A percentile compares a stretch with the other conserved stretches of the same genome.
Evolutionary conservation across 2,329 filamentous ascomycete species (phyloP).

Genomic region (Sclerotinia glacialis): DNA sequence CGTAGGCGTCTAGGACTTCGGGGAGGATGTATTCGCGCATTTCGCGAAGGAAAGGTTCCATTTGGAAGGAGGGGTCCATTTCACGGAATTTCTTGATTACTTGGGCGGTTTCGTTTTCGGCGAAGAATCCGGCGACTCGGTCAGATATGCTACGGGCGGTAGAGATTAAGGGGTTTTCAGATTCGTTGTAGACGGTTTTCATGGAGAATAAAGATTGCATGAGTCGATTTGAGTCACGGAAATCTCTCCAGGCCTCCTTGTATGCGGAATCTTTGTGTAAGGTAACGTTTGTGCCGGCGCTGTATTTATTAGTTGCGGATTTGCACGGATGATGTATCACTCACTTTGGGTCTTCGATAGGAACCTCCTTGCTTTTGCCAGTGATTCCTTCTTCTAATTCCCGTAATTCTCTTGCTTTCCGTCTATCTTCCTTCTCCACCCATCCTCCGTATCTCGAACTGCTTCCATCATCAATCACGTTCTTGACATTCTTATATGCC

Average conservation of each 20-base stretch:
- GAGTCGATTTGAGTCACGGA: conserved; percentile 83
- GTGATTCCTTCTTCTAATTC: conserved; percentile 56
- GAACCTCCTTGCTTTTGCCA: conserved; percentile 54
- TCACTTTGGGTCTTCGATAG: conserved; percentile 86
- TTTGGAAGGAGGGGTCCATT: conserved; percentile 92
- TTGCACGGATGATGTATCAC: conserved; percentile 40
- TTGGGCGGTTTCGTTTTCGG: conserved; percentile 95
- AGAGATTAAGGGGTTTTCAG: conserved; percentile 90
- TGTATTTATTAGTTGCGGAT: conserved; percentile 44
- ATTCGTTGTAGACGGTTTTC: conserved; percentile 88
- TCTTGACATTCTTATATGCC: conserved; percentile 89
- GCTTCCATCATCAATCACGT: conserved; percentile 95
- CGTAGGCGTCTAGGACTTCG: conserved; percentile 95
- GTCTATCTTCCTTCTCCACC: conserved; percentile 93
- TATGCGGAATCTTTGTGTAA: conserved; percentile 95
- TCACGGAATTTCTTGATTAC: conserved; percentile 97
- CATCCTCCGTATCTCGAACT: conserved; percentile 95
- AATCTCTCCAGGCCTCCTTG: conserved; percentile 98
- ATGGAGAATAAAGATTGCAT: conserved; percentile 86
- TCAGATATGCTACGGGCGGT: conserved; percentile 91
- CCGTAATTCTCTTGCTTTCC: conserved; percentile 70
- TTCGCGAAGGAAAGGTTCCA: conserved; percentile 91
- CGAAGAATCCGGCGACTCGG: conserved; percentile 90
- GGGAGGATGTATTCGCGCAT: conserved; percentile 97
- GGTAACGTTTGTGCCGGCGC: conserved; percentile 90